Evolutionary conservation across 2,329 filamentous ascomycete species (phyloP).

Genomic region (Aspergillus nomiae): DNA sequence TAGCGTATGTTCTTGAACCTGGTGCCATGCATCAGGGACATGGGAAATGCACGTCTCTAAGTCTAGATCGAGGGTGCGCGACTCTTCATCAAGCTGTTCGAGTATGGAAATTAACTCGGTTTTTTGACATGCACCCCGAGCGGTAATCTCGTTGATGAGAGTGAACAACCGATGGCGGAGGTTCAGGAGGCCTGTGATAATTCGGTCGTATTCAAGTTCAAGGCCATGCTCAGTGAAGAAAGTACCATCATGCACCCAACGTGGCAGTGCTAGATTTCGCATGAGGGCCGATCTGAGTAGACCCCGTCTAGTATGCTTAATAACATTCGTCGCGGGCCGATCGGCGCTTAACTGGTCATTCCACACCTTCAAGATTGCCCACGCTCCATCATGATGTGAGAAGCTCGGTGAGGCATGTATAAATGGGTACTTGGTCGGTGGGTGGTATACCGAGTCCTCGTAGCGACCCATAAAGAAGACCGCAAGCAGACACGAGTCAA

Average conservation of each 20-base stretch:
- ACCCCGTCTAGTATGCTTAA: neutral
- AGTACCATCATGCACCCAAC: neutral
- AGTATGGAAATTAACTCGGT: neutral
- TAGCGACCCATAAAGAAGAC: neutral
- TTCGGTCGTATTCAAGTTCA: neutral
- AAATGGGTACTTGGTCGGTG: neutral
- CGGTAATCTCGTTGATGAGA: neutral
- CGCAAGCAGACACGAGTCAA: neutral
- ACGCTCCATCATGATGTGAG: neutral
- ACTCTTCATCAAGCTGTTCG: neutral
- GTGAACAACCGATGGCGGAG: neutral
- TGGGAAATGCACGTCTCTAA: neutral
- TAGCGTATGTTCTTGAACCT: neutral
- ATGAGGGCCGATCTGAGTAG: neutral
- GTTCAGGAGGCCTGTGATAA: neutral
- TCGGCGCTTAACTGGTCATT: neutral
- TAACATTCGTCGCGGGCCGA: neutral
- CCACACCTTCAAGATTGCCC: neutral
- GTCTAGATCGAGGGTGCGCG: neutral
- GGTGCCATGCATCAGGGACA: neutral
- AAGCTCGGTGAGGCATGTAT: neutral
- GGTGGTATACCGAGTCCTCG: neutral
- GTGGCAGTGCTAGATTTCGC: neutral
- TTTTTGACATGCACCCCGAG: neutral
- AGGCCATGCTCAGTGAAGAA: neutral